phyloP scores from a whole-genome alignment of 2,329 filamentous ascomycete species.

The Colletotrichum plurivorum region DNA sequence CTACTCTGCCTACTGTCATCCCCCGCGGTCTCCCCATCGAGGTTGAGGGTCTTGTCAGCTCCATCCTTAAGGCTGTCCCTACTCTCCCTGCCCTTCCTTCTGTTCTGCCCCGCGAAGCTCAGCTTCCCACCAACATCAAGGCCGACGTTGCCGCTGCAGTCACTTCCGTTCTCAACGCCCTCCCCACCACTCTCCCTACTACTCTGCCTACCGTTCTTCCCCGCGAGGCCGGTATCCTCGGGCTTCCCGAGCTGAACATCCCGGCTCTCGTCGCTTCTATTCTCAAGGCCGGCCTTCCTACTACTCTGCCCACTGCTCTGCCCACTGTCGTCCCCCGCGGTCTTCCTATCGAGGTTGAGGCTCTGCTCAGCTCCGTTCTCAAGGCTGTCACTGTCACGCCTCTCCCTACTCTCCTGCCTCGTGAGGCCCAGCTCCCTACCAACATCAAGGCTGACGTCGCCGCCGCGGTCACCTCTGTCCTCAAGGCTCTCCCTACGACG shows the following conservation, averaged over 20 bases:
- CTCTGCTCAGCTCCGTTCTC: not conserved
- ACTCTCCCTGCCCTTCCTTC: not conserved
- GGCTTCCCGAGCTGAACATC: not conserved
- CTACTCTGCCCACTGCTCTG: not conserved
- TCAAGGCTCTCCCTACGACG: not conserved
- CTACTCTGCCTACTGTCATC: not conserved
- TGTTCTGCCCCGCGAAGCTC: not conserved
- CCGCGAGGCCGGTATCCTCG: not conserved
- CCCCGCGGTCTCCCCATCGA: not conserved
- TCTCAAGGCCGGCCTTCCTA: not conserved
- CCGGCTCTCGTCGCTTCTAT: not conserved
- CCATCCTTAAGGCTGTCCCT: not conserved
- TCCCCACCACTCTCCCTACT: not conserved
- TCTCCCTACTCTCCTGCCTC: not conserved
- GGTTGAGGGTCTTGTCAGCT: not conserved
- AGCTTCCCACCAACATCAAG: not conserved
- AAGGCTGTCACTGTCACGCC: not conserved
- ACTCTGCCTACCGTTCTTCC: too few species aligned
- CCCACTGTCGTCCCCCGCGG: not conserved
- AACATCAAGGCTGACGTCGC: not conserved
- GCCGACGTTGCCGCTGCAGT: not conserved
- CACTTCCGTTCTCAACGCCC: not conserved
- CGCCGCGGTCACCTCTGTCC: not conserved
- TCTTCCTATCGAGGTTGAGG: not conserved
- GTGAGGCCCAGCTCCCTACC: not conserved